Evolutionary conservation across 495 filamentous ascomycete genomes (phyloP), one percentile per base, ranked within the genome.

Genomic region (Penicillium diatomitis): DNA sequence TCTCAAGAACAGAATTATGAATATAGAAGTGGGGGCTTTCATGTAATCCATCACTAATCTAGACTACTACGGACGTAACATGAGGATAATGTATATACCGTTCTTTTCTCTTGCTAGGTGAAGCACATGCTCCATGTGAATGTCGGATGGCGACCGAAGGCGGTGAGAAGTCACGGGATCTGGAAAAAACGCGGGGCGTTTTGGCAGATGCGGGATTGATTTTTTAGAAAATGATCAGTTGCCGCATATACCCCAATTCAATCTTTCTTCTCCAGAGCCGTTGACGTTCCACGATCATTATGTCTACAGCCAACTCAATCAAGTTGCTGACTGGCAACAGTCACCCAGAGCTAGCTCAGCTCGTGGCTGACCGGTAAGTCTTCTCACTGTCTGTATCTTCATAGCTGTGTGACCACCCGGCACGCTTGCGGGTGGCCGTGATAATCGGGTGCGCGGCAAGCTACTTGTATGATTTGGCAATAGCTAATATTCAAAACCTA

Each of bases 321-420:
- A 97, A 97, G 71, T 71, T 97, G 54, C 79, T 97, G 64, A 92
- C 90, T 60, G 91, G 91, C 57, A 94, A 91, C 69, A 95, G 90
- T 69, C 91, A 98, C 70, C 92, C 91, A 8, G 79, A 86, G 60
- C 81, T 98, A 48, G 90, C 91, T 37, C 84, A 84, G 67, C 79
- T 86, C 60, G 87, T 98, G 46, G 90, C 92, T 57, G 88, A 95
- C 66, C 80, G 90, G 91, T 96, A 79, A 54, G 72, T 38, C 6
- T 32, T 32, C 31, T 29, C 4, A n/a, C 38, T 34, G 10, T n/a
- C 12, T 44, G 7, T 34, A 30, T 3, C 11, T 8, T 10, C 42
- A 4, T 12, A 20, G 20, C 20, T 20, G 20, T 2, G 20, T 20
- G 20, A 20, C 20, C 20, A 20, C 20, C 20, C 20, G 20, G 20